Evolutionary conservation across 176 grass and related monocot species (phyloP), one percentile per base, ranked within the genome.

Genomic region (Musa itinerans): DNA sequence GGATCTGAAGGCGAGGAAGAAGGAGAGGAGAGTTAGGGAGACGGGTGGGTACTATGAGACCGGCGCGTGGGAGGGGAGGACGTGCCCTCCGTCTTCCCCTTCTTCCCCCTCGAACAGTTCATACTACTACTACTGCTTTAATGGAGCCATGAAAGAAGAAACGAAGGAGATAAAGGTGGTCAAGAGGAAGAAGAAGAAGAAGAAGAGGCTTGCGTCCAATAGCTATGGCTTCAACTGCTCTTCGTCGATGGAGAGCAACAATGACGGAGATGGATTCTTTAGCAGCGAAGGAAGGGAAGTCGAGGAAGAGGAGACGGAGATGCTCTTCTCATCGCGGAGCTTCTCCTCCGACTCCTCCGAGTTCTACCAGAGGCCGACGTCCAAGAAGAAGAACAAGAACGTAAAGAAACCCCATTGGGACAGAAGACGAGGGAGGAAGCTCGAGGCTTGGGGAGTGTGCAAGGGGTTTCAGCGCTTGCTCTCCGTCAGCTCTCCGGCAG

Each of bases 331-430:
- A 23, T 98, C 90, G 0, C 69, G 83, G 58, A 99, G 95, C 82
- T 91, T 98, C 86, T 91, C 95, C 52, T 99, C 90, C 50, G 90
- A 91, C 80, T 99, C 95, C 59, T 94, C 95, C 27, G 95, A 94
- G 83, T 94, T 99, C 86, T 99, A 99, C 84, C 69, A 53, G 23
- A 67, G 65, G 0, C 51, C 77, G 8, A 65, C 19, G 17, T 19
- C 25, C 56, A 87, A 78, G 56, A 90, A 88, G 34, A 85, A 79
- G 3, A 58, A 75, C 29, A 86, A 61, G 57, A 61, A 58, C 4
- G 34, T 54, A 43, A 43, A 43, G 34, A 43, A 43, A 43, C 34
- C 34, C 34, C 34, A 43, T 4, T 6, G 34, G 34, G 34, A 43
- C 34, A 43, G 34, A 43, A 43, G 34, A 5, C 3, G 57, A 15